Conservation (phyloP, 1,284 basidiomycete species). For the Ceratobasidium sp. region DNA sequence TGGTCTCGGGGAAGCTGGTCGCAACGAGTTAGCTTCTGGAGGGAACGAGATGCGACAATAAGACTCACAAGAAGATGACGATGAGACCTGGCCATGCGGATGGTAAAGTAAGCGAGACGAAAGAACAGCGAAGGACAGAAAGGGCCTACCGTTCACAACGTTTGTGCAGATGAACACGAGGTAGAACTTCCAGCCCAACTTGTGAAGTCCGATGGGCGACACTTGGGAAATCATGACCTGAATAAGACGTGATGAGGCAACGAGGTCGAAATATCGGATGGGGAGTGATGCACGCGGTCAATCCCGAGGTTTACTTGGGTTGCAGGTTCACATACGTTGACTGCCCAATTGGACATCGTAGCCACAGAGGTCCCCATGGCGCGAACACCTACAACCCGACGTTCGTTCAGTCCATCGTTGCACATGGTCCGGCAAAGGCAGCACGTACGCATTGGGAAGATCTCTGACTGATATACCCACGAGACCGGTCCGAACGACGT, state of each 20-base stretch:
- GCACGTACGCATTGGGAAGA: conserved; percentile 54
- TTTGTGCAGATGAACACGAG: conserved; percentile 49
- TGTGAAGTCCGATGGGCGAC: conserved; percentile 49
- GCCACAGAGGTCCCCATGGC: conserved; percentile 52
- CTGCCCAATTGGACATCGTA: conserved; percentile 52
- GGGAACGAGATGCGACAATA: neutral
- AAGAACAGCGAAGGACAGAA: neutral
- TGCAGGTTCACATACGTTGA: conserved; percentile 46
- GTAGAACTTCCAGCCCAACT: conserved; percentile 52
- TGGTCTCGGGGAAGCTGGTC: conserved; percentile 54
- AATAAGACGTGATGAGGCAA: neutral
- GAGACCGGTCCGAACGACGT: conserved; percentile 48
- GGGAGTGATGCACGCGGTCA: neutral
- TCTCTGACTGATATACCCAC: conserved; percentile 55
- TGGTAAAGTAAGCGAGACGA: neutral
- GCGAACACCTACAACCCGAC: conserved; percentile 46
- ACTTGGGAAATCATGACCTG: conserved; percentile 49
- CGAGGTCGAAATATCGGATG: conserved; percentile 50
- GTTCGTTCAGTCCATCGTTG: neutral
- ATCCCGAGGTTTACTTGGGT: neutral
- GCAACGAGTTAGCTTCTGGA: neutral
- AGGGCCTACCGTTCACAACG: conserved; percentile 29
- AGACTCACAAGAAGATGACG: conserved; percentile 22
- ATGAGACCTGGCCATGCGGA: conserved; percentile 8
- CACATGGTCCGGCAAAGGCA: neutral